Base-by-base conservation (phyloP, 345 rosid species). In the Citrus trifoliata region DNA sequence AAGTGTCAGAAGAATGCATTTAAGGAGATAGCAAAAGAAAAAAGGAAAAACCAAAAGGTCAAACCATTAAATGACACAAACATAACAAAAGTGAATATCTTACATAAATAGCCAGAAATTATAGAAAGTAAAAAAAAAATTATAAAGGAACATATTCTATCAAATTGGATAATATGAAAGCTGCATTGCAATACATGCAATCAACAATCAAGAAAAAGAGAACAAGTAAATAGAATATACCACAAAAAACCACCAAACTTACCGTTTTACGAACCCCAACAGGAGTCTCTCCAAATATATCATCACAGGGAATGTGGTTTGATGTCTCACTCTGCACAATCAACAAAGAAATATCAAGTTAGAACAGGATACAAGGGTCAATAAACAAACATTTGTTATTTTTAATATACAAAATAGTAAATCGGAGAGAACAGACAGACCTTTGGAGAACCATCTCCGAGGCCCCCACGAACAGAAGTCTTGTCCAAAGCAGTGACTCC, bases 361-460 rank as follows among this genome's bases (percentile, higher is more conserved):
- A 75, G 42, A 48, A 65, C 18, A 64, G 2, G 22, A 59, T 33
- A 76, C 9, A 37, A 12, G 32, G 9, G 24, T 14, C 5, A 30
- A 62, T 6, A 63, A 66, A 67, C 65, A 16, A 27, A 14, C 4
- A 24, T 18, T 33, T 7, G 21, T 4, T 76, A 2, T 24, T n/a
- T n/a, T 66, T 35, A n/a, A 9, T 38, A 24, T 1, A 55, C 19
- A 58, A 75, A 19, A 72, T 16, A 56, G 21, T 32, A 10, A 28
- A 42, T 25, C 30, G 7, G 5, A 76, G 63, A 58, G 55, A 66
- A 74, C 32, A 35, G 40, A 80, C 89, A 71, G 78, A 97, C 99
- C 99, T 97, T 94, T 12, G 98, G 99, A 64, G 91, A 84, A 82
- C 98, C 98, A 83, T 94, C 98, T 65, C 98, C 99, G 87, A 93